Evolutionary conservation across 148 eudicot species (phyloP).

Genomic region (Dianthus caryophyllus): DNA sequence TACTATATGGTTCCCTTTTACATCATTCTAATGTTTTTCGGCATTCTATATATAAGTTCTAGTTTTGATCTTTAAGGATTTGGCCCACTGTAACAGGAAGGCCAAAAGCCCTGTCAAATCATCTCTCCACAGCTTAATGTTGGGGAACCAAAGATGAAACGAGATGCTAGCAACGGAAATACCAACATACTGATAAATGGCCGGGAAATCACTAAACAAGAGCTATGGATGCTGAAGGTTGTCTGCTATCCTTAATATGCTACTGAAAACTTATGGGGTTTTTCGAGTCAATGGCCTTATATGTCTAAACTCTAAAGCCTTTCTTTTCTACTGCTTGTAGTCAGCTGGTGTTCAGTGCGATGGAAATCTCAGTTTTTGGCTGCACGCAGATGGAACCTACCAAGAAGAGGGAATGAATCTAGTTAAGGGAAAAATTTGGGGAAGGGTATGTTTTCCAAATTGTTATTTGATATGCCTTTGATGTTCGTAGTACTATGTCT

Average conservation of each 20-base stretch:
- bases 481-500: conserved; percentile 9
- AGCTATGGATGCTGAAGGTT: conserved; percentile 62
- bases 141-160: conserved; percentile 36
- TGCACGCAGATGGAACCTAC: conserved; percentile 52
- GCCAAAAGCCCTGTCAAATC: conserved; percentile 72
- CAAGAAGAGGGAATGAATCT: conserved; percentile 60
- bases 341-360: conserved; percentile 54
- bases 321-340: conserved; percentile 39
- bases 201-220: conserved; percentile 58
- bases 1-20: conserved; percentile 17
- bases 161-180: conserved; percentile 68
- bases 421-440: conserved; percentile 52
- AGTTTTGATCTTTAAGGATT: background rate
- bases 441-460: conserved; percentile 38
- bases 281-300: background rate
- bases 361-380: conserved; percentile 59
- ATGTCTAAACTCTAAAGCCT: conserved; percentile 15
- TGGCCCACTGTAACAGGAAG: conserved; percentile 49
- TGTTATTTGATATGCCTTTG: conserved; percentile 7
- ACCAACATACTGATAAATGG: conserved; percentile 46
- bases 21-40: too few species aligned
- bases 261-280: background rate
- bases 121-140: conserved; percentile 48
- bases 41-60: background rate
- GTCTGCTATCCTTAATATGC: conserved; percentile 4